Base-by-base conservation (phyloP, 257 asterid genomes). In the Echites panduratus region DNA sequence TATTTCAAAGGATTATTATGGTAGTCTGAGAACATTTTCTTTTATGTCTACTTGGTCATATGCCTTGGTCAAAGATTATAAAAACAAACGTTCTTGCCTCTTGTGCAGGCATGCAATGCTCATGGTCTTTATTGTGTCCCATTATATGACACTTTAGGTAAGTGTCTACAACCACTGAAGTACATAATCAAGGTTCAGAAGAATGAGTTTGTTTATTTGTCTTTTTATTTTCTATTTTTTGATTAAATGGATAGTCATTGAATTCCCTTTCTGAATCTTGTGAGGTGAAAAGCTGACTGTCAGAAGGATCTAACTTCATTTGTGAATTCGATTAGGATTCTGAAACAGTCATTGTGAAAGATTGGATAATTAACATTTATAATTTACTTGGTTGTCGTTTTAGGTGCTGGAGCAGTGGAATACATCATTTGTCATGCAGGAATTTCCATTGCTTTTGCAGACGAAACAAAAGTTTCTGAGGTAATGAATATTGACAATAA, bases 391-490 rank as follows among this genome's bases (percentile, higher is more conserved):
- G n/a, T 54, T 74, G 59, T 76, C 80, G 68, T 49, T 80, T 67
- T 66, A 90, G 97, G 97, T 76, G 94, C 96, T 59, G 90, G 92
- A 73, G 97, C 96, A 17, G 90, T 89, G 35, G 88, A 91, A 75
- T 91, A 85, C 40, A 87, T 91, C 66, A 91, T 89, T 75, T 80
- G 87, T 40, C 96, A 89, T 72, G 95, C 96, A 58, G 96, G 83
- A 84, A 76, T 91, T 80, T 85, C 97, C 8, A 80, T 87, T 74
- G 91, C 64, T 54, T 91, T 89, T 54, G 89, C 85, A 2, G 96
- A 91, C 80, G 91, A 91, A 85, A 81, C 75, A 41, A 91, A 91
- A 78, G 62, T 87, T 73, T 71, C 87, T 0, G 97, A 89, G 96
- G 97, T 89, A 26, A 68, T n/a, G 43, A 61, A 32, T 61, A 14